Percentiles rank a stretch among this genome's conserved stretches.
Conservation (phyloP, 2,329 filamentous ascomycete species). For the Stachybotrys echinatus region DNA sequence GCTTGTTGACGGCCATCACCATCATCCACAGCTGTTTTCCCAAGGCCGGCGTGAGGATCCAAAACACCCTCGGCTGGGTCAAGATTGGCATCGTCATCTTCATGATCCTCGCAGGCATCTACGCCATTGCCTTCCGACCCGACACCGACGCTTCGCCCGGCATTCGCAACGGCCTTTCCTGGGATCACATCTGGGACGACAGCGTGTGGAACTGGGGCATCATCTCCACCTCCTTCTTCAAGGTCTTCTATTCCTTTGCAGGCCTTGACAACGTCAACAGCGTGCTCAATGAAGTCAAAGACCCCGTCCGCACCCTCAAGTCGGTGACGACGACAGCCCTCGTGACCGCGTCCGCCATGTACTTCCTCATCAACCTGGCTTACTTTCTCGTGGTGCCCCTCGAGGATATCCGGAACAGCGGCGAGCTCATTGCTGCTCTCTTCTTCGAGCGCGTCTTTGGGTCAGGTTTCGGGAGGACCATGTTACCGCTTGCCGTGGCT, state of each 20-base stretch:
- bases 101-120: constrained; percentile 56
- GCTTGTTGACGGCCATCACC: constrained; percentile 50
- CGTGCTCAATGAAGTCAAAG: constrained; percentile 65
- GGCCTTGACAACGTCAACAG: constrained; percentile 65
- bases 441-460: constrained; percentile 65
- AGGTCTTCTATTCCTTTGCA: constrained; percentile 65
- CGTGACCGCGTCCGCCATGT: constrained; percentile 56
- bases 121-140: constrained; percentile 46
- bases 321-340: constrained; percentile 57
- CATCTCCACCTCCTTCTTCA: constrained; percentile 62
- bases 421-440: constrained; percentile 62
- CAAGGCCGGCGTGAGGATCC: constrained; percentile 50
- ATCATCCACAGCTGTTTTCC: constrained; percentile 55
- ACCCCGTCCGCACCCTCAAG: constrained; percentile 61
- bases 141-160: constrained; percentile 7
- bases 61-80: constrained; percentile 58
- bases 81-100: constrained; percentile 56
- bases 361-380: constrained; percentile 60
- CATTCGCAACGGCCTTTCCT: constrained; percentile 19
- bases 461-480: constrained; percentile 44
- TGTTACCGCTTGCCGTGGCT: constrained; percentile 61
- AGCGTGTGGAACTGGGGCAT: constrained; percentile 66
- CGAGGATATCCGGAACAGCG: constrained; percentile 60
- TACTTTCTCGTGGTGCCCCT: constrained; percentile 61
- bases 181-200: constrained; percentile 55